These are phyloP conservation scores for Lasiosphaeria ovina DNA, from an alignment of 495 filamentous ascomycete species.

Conservation along the genomic window DNA sequence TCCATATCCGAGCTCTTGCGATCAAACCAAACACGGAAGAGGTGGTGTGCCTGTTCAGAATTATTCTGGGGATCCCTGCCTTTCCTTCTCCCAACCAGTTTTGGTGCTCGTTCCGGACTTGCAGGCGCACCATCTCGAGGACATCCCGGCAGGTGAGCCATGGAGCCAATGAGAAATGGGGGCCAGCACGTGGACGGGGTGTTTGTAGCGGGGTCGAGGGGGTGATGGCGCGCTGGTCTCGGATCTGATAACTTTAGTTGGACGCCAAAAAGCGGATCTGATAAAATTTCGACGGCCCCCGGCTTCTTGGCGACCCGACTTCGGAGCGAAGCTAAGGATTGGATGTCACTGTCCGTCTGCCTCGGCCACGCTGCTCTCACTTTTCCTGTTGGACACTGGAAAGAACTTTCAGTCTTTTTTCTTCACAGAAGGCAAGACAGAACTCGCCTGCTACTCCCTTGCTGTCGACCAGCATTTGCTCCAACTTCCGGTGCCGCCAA, in stretches of 20 bases:
- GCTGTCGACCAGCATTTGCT: too few species aligned
- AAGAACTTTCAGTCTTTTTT: too few species aligned
- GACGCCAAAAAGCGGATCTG: conserved; percentile 38
- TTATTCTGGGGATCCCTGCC: background rate
- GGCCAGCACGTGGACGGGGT: background rate
- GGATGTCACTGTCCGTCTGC: too few species aligned
- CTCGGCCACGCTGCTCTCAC: too few species aligned
- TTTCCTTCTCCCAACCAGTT: background rate
- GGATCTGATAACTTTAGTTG: conserved; percentile 53
- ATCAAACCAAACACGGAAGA: too few species aligned
- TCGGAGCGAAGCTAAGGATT: conserved; percentile 23
- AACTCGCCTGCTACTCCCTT: too few species aligned
- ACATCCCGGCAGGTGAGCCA: background rate
- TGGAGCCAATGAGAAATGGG: conserved; percentile 19
- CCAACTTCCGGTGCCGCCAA: background rate
- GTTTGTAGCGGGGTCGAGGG: conserved; percentile 4
- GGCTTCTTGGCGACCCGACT: conserved; percentile 24
- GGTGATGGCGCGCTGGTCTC: conserved; percentile 30
- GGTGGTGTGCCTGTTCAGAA: too few species aligned
- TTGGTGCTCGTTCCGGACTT: background rate
- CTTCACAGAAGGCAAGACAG: too few species aligned
- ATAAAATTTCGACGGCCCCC: conserved; percentile 31
- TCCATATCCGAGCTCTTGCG: background rate
- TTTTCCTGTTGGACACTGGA: too few species aligned
- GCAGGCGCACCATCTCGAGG: background rate